Evolutionary conservation across 192 early-diverging fungal genomes (phyloP).

Genomic region (Coemansia sp.): DNA sequence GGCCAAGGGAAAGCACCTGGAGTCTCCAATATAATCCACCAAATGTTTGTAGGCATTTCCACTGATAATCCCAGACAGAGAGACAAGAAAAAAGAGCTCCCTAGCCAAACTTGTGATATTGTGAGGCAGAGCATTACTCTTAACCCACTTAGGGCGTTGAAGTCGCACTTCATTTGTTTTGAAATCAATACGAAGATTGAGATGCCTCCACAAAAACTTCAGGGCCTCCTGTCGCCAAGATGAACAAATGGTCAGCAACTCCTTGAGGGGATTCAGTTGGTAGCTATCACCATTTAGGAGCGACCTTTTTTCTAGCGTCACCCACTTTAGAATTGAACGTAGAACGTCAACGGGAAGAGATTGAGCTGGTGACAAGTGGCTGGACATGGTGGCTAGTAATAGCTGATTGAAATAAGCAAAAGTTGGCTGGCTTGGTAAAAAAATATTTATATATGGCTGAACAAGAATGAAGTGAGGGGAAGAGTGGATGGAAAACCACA

Average conservation of each 20-base stretch:
- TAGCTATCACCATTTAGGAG: background rate
- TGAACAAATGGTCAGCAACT: background rate
- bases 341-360: background rate
- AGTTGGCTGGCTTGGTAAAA: background rate
- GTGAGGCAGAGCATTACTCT: background rate
- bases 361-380: background rate
- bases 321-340: background rate
- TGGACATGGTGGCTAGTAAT: background rate
- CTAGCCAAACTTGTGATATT: background rate
- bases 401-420: background rate
- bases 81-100: background rate
- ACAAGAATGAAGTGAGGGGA: background rate
- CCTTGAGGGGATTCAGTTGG: background rate
- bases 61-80: background rate
- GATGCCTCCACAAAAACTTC: background rate
- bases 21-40: background rate
- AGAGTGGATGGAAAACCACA: background rate
- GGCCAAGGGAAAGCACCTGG: background rate
- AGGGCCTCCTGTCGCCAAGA: background rate
- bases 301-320: background rate
- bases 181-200: background rate
- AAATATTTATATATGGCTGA: background rate
- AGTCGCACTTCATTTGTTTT: background rate
- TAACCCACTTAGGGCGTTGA: background rate
- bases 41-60: background rate